phyloP scores from a whole-genome alignment of 768 basidiomycete species.

The Galerina sulciceps region DNA sequence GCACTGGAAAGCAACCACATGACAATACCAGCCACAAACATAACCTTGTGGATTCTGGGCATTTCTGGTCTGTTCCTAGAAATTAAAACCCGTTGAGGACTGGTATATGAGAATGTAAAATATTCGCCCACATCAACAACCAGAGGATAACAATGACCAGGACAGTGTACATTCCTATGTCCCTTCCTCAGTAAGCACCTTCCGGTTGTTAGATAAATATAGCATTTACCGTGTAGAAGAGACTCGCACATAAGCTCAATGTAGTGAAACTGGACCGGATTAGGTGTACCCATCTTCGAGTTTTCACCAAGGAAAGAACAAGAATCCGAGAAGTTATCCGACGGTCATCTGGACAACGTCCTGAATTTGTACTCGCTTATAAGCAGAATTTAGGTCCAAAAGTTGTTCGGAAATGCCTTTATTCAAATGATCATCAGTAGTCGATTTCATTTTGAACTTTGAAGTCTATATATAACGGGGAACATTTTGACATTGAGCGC shows the following conservation, averaged over 20 bases:
- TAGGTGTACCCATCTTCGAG: conserved; percentile 7
- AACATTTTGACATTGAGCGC: too few species aligned
- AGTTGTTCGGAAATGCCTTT: too few species aligned
- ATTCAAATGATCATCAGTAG: too few species aligned
- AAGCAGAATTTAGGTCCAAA: too few species aligned
- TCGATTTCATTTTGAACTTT: too few species aligned
- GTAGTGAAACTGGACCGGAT: conserved; percentile 4
- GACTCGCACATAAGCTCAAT: conserved; percentile 9
- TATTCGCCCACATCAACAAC: not conserved
- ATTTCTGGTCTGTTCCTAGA: not conserved
- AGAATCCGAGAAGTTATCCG: too few species aligned
- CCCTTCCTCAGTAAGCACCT: not conserved
- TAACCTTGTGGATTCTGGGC: conserved; percentile 4
- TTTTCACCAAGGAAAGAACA: too few species aligned
- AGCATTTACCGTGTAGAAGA: not conserved
- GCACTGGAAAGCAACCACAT: conserved; percentile 6
- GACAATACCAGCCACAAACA: conserved; percentile 1
- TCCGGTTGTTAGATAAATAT: not conserved
- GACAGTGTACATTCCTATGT: conserved; percentile 2
- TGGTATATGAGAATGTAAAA: not conserved
- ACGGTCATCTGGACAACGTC: too few species aligned
- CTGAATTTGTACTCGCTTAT: too few species aligned
- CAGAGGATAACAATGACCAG: conserved; percentile 3
- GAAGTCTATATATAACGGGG: too few species aligned
- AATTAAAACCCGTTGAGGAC: not conserved